Evolutionary conservation across 768 basidiomycete genomes (phyloP), one percentile per base, ranked within the genome.

Genomic region (Tephrocybe sp.): DNA sequence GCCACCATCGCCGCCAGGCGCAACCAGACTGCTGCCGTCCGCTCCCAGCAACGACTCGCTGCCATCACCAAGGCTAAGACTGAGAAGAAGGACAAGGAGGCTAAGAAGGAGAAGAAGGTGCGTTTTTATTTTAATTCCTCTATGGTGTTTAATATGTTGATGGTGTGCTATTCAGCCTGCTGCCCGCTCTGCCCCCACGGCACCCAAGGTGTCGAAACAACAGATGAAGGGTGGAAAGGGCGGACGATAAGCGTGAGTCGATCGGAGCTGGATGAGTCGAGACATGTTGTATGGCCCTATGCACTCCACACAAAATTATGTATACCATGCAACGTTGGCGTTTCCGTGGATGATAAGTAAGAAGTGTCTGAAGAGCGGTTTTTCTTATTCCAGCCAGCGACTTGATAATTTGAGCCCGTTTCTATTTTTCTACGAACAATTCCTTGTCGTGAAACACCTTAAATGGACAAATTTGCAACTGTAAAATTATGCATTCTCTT

Each of bases 61-160:
- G 95, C 95, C 60, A 94, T 97, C 68, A 73, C 84, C 56, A 96
- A 96, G 75, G 93, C 93, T 33, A 98, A 98, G 83, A 79, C 84
- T 20, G 93, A 93, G 78, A 98, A 96, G 87, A 92, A 93, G 80
- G 92, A 86, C 51, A 95, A 93, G 80, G 92, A 95, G 79, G 73
- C 76, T 47, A 92, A 91, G 83, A 97, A 92, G 80, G 73, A 90
- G 83, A 97, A 92, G 80, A 90, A 89, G 83, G 87, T 89, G 26
- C 39, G 77, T 71, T 49, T 17, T 17, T 4, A 30, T 49, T 17
- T 17, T 4, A 30, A 14, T 0, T 20, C 20, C 20, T 19, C 2
- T 19, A 5, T 42, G 14, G 14, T 32, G 10, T n/a, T 12, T 8
- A 11, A 1, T 8, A 10, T 30, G 9, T n/a, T 36, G 3, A 47